Evolutionary conservation across 2,329 filamentous ascomycete species (phyloP), one percentile per base, ranked within the genome.

Genomic region (Zasmidium cellare): DNA sequence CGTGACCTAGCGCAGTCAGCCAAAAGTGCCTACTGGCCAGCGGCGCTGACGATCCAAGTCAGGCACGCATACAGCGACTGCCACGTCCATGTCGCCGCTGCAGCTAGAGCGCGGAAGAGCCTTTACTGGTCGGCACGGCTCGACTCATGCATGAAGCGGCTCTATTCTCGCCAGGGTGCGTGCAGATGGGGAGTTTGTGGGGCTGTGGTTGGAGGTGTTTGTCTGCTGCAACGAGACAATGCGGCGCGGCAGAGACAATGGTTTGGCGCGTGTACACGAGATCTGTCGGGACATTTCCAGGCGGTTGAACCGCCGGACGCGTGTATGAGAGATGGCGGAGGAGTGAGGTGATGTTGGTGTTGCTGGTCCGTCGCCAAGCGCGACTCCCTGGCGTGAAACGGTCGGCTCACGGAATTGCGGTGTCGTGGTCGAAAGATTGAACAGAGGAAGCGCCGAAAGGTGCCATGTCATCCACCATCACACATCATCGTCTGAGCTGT

Each of bases 1-100:
- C 24, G 31, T 55, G 45, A 51, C 31, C 55, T 59, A 59, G 61
- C 61, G 61, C 50, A 28, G 38, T 22, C 38, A 60, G 63, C 47
- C 57, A 60, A 31, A 51, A 28, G n/a, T 53, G 62, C 64, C 64
- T 64, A 64, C 60, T 66, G 63, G 61, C 59, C 60, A 11, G 52
- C 55, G 35, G 47, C 53, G 49, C 28, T 59, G 59, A 54, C 52
- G 47, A 52, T 58, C 51, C 47, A 52, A 48, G 58, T 59, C 54
- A 62, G 62, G 65, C 63, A 59, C 56, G 57, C 62, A 61, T 55
- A 60, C 62, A 68, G 60, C 62, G 60, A 55, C 57, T 70, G 68
- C 67, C 68, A 70, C 68, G 68, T 69, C 63, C 55, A 54, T 59
- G 60, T 51, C 41, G 35, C 53, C 63, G 60, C 61, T 60, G 64